Evolutionary conservation across 1,284 basidiomycete genomes (phyloP), one percentile per base, ranked within the genome.

Genomic region (Ustilago esculenta): DNA sequence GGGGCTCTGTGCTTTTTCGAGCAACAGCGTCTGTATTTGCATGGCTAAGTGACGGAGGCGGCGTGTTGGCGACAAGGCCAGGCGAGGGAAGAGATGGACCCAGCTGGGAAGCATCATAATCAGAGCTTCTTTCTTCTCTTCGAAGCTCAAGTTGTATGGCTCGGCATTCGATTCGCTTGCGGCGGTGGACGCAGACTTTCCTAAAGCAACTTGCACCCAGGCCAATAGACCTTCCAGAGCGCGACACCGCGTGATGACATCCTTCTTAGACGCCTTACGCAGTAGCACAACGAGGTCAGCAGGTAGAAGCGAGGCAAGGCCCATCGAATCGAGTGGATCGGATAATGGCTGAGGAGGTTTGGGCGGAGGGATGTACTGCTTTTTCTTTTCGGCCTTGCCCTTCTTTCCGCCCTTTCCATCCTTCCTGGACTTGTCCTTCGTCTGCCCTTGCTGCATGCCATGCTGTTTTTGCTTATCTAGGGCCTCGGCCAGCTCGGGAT

Each of bases 281-380:
- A 98, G 85, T 1, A 93, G 86, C 20, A 98, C 88, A 14, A 95
- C 86, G 17, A 98, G 85, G 42, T 94, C 92, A 0, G 93, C 71
- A 21, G 83, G 82, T 20, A 83, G 72, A 41, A 78, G 47, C n/a
- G 79, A 72, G 11, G 81, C 90, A 9, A 97, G 85, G 0, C 93
- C 93, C 20, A 89, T 88, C 0, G 90, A 88, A 79, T 98, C 95
- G 46, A 98, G 86, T 5, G 96, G 96, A 85, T 98, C 94, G 14
- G 89, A 90, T 48, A 90, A 87, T 0, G 89, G 87, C 17, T 92
- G 90, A 0, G 88, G 87, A 25, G 94, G 94, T 41, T 80, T 80
- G 15, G 76, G 69, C 8, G 79, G 77, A 15, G 79, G 79, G 14
- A 80, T 72, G 35, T 66, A 81, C 35, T 75, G 71, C 60, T 79